These are phyloP conservation scores for Dryas drummondii DNA, from an alignment of 306 rosid genomes.

Conservation along the genomic window DNA sequence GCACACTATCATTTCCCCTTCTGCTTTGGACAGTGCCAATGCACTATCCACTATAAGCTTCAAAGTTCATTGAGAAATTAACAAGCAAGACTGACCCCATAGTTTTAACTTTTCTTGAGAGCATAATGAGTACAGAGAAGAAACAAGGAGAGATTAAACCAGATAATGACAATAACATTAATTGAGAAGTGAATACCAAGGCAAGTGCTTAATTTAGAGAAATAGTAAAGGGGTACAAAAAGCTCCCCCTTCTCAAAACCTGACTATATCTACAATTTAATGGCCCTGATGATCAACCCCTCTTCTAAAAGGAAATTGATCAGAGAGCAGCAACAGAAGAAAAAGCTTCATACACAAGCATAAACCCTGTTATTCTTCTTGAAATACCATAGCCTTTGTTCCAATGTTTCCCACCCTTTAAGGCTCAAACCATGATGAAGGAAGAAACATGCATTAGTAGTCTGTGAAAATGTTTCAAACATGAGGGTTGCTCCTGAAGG, in stretches of 20 bases:
- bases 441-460: constrained; percentile 1
- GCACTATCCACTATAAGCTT: background rate
- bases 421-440: background rate
- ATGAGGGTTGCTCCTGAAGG: constrained; percentile 82
- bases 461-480: constrained; percentile 29
- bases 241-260: constrained; percentile 25
- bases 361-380: background rate
- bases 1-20: background rate
- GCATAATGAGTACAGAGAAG: constrained; percentile 4
- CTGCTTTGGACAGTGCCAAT: background rate
- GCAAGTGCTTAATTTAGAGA: constrained; percentile 25
- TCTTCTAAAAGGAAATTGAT: constrained; percentile 4
- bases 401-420: background rate
- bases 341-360: constrained; percentile 21
- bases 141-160: constrained; percentile 11
- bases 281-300: background rate
- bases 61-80: background rate
- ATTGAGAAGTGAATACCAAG: constrained; percentile 33
- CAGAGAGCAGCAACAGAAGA: constrained; percentile 4
- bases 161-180: constrained; percentile 28
- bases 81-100: background rate
- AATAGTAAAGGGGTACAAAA: constrained; percentile 32
- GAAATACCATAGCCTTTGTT: background rate
- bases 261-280: constrained; percentile 14
- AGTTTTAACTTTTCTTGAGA: background rate